Evolutionary conservation across 2,329 filamentous ascomycete genomes (phyloP), one percentile per base, ranked within the genome.

Genomic region (Cercospora sesami): DNA sequence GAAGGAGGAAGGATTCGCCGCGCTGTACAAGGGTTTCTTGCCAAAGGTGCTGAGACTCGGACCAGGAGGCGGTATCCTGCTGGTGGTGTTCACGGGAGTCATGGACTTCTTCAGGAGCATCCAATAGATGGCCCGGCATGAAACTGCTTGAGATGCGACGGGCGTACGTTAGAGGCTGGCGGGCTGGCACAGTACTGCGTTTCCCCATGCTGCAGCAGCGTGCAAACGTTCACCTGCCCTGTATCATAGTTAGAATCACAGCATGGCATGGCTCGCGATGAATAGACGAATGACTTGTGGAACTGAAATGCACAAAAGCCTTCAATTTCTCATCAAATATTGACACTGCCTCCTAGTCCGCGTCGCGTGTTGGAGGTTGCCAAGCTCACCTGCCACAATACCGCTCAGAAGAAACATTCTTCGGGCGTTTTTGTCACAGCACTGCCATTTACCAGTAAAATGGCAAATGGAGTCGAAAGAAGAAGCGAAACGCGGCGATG

Each of bases 11-110:
- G 95, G 95, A 5, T 94, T 97, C 79, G 82, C 81, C 59, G 95
- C 95, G 45, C 84, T 99, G 68, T 99, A 99, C 86, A 99, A 98
- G 87, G 95, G 95, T 16, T 99, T 99, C 86, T 78, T 95, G 71
- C 95, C 95, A 74, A 99, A 99, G 87, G 95, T 97, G 39, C 84
- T 96, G 71, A 85, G 91, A 82, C 79, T 91, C 72, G 89, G 90
- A 69, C 91, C 91, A 30, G 90, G 87, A 75, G 87, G 87, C 78
- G 87, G 87, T 83, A 89, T 96, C 75, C 83, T 96, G 67, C 85
- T 96, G 51, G 92, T 94, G 64, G 91, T 95, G 60, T 95, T 91
- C 83, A 94, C 91, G n/a, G 89, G 90, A 65, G 89, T 94, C 67
- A 93, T 93, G 88, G 94, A 97, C 79, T 96, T 96, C 80, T 97